Conservation (phyloP, 2,329 filamentous ascomycete genomes). For the Kalmusia sp. region DNA sequence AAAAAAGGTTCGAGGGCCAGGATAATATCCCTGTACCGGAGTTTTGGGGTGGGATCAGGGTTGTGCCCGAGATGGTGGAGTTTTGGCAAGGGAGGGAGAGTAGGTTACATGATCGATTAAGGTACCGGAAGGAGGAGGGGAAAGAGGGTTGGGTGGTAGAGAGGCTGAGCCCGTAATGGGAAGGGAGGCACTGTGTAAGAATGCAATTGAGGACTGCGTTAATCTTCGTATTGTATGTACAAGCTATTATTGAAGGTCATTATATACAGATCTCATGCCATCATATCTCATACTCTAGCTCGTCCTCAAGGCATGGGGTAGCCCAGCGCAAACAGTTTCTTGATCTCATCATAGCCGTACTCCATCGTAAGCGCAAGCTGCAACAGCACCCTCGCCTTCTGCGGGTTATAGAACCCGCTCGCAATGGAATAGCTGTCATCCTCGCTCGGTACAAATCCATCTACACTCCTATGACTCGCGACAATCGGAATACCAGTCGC, state of each 20-base stretch:
- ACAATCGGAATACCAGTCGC: slow-evolving; percentile 59
- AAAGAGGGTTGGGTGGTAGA: slow-evolving; percentile 69
- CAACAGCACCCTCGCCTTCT: slow-evolving; percentile 62
- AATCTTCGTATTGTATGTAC: background rate
- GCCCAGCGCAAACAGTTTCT: slow-evolving; percentile 39
- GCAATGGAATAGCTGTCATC: slow-evolving; percentile 47
- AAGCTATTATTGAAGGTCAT: too few species aligned
- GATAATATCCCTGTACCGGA: slow-evolving; percentile 88
- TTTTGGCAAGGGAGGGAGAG: slow-evolving; percentile 96
- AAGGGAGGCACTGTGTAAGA: too few species aligned
- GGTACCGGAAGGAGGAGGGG: slow-evolving; percentile 69
- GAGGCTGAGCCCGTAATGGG: slow-evolving; percentile 76
- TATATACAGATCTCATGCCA: background rate
- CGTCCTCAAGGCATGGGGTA: slow-evolving; percentile 30
- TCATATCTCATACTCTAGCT: background rate
- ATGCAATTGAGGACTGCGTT: too few species aligned
- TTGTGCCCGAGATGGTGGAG: slow-evolving; percentile 86
- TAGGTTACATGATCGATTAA: slow-evolving; percentile 91
- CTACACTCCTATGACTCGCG: slow-evolving; percentile 59
- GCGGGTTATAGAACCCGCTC: slow-evolving; percentile 62
- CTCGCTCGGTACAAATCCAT: slow-evolving; percentile 57
- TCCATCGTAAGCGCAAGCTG: slow-evolving; percentile 44
- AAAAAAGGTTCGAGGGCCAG: slow-evolving; percentile 74
- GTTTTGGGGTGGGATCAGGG: slow-evolving; percentile 91
- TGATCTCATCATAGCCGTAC: slow-evolving; percentile 54